Conservation (phyloP, 768 basidiomycete species). For the Panaeolus cyanescens region DNA sequence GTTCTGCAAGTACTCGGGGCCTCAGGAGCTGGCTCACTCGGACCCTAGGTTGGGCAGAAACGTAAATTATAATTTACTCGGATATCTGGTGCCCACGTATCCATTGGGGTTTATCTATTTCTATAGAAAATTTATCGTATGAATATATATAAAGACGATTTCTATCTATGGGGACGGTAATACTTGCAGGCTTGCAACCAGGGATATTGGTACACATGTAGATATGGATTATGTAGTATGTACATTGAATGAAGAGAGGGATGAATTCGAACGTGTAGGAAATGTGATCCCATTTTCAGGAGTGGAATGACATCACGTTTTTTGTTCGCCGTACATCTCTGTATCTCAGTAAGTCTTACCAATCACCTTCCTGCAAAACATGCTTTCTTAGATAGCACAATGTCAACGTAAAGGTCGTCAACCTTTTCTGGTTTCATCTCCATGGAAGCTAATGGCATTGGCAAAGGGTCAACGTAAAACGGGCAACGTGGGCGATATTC, state of each 20-base stretch:
- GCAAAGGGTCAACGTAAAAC: slow-evolving; percentile 48
- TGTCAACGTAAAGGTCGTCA: slow-evolving; percentile 17
- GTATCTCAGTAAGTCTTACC: not conserved
- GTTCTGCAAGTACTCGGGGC: slow-evolving; percentile 37
- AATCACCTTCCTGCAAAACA: slow-evolving; percentile 46
- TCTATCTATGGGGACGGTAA: slow-evolving; percentile 3
- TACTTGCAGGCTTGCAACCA: not conserved
- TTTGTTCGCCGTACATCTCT: not conserved
- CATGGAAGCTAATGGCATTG: slow-evolving; percentile 60
- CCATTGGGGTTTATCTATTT: slow-evolving; percentile 3
- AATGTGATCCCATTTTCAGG: not conserved
- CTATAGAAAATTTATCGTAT: slow-evolving; percentile 6
- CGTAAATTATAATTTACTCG: slow-evolving; percentile 6
- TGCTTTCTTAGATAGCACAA: slow-evolving; percentile 36
- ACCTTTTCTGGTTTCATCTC: slow-evolving; percentile 23
- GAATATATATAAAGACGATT: not conserved
- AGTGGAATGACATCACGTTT: no score
- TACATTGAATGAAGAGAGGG: slow-evolving; percentile 2
- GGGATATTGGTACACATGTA: not conserved
- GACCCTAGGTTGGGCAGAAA: slow-evolving; percentile 21
- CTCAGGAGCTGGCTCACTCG: slow-evolving; percentile 44
- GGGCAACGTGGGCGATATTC: slow-evolving; percentile 6
- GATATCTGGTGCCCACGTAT: not conserved
- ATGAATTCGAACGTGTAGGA: not conserved
- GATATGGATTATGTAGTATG: slow-evolving; percentile 2